These are phyloP conservation scores for Rhodofomes roseus DNA, from an alignment of 1,284 basidiomycete species.

Conservation along the genomic window DNA sequence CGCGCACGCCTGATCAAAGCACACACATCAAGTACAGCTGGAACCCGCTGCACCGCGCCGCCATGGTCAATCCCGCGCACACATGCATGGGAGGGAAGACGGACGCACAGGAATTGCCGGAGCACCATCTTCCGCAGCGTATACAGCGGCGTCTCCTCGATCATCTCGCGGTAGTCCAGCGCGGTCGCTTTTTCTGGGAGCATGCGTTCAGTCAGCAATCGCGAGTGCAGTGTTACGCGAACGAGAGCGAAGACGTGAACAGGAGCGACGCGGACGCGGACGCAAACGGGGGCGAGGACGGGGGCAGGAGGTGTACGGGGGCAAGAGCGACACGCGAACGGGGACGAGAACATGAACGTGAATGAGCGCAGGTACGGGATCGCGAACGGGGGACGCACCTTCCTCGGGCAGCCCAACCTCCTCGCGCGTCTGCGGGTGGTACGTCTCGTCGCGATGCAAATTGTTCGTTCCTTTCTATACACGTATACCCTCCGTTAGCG, in stretches of 20 bases:
- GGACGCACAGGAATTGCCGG: constrained; percentile 41
- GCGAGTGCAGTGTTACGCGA: neutral
- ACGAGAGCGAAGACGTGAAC: no score
- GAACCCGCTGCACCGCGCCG: constrained; percentile 24
- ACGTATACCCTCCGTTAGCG: neutral
- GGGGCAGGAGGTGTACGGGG: no score
- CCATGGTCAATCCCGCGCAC: neutral
- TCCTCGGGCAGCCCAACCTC: constrained; percentile 30
- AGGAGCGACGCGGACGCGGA: no score
- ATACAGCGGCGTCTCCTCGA: constrained; percentile 56
- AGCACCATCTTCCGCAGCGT: constrained; percentile 50
- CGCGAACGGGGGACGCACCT: no score
- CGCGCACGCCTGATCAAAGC: no score
- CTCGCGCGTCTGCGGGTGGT: constrained; percentile 28
- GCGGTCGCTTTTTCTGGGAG: constrained; percentile 15
- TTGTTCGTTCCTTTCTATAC: constrained; percentile 30
- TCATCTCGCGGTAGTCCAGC: constrained; percentile 31
- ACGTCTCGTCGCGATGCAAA: constrained; percentile 33
- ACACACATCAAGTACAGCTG: constrained; percentile 33
- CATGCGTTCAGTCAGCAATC: neutral
- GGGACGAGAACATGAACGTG: no score
- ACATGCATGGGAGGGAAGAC: constrained; percentile 19
- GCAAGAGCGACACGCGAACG: no score
- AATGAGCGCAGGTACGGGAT: no score
- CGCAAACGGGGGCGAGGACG: no score